Conservation (phyloP, 257 asterid genomes). For the Gardenia jasminoides region DNA sequence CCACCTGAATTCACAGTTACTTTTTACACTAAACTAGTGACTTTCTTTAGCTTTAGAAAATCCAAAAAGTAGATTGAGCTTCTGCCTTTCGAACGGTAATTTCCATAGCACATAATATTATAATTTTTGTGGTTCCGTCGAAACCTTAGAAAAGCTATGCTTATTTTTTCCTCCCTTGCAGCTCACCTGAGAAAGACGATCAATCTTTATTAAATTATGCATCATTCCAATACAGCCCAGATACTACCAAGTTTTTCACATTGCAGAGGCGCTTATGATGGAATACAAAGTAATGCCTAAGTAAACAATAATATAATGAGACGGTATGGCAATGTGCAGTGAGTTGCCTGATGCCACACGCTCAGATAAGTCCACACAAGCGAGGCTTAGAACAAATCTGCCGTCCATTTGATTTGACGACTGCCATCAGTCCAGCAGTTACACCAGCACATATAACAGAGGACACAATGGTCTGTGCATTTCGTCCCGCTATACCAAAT, state of each 20-base stretch:
- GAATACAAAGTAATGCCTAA: not conserved
- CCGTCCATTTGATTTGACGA: conserved; percentile 83
- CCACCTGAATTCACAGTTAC: not conserved
- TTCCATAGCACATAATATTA: too few species aligned
- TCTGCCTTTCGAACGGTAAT: too few species aligned
- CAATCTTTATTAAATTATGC: not conserved
- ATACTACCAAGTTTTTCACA: not conserved
- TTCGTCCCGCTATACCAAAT: conserved; percentile 56
- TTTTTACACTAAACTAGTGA: not conserved
- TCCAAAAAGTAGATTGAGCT: too few species aligned
- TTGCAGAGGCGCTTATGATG: not conserved
- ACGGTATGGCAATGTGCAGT: not conserved
- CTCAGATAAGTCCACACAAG: conserved; percentile 74
- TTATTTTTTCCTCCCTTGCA: not conserved
- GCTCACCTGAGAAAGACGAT: not conserved
- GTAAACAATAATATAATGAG: not conserved
- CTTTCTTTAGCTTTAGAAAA: too few species aligned
- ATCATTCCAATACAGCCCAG: not conserved
- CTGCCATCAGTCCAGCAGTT: conserved; percentile 79
- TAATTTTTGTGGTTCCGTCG: too few species aligned
- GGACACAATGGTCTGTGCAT: conserved; percentile 51
- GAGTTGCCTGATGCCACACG: not conserved
- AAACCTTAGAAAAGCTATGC: not conserved
- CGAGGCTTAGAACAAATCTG: conserved; percentile 95
- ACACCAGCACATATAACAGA: conserved; percentile 76